Evolutionary conservation across 2,329 filamentous ascomycete genomes (phyloP), one percentile per base, ranked within the genome.

Genomic region (Xylariales sp.): DNA sequence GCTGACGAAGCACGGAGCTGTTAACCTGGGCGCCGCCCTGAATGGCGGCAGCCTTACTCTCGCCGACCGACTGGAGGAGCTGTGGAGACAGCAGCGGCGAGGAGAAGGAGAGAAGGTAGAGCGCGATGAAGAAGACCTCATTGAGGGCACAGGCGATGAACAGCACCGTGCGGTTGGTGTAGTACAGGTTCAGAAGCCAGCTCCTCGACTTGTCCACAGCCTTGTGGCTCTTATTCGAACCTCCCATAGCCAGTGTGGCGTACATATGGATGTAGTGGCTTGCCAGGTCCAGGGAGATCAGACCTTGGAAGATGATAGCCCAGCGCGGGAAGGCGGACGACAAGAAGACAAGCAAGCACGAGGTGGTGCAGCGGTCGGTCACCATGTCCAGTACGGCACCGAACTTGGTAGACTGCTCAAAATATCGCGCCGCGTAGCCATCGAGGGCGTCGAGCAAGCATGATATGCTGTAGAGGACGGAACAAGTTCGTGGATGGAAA

Each of bases 241-340:
- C 88, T 38, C 85, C 88, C 80, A 95, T 93, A 48, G 83, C 83
- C 55, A 96, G 70, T 1, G 89, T 95, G 11, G 90, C 88, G 60
- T 95, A 97, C 93, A 98, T 98, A 69, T 98, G 93, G 73, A 97
- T 91, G 61, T 97, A 98, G 65, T 98, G 93, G 61, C 89, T 95
- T 19, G 93, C 86, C 48, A 98, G 76, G 64, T 98, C 93, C 53
- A 98, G 69, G 39, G 85, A 85, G 62, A 98, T 95, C 56, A 98
- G 69, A 30, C 84, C 80, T 70, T 98, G 93, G 75, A 98, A 98
- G 42, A 97, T 58, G 51, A 97, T 89, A 48, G 88, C 83, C 84
- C 88, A 97, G 40, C 90, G 80, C 5, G 93, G 93, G 67, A 95
- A 98, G 15, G 93, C 93, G 12, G 88, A 94, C 28, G 88, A 88